Conservation (phyloP, 106 monocot species). For the Dioscorea zingiberensis region DNA sequence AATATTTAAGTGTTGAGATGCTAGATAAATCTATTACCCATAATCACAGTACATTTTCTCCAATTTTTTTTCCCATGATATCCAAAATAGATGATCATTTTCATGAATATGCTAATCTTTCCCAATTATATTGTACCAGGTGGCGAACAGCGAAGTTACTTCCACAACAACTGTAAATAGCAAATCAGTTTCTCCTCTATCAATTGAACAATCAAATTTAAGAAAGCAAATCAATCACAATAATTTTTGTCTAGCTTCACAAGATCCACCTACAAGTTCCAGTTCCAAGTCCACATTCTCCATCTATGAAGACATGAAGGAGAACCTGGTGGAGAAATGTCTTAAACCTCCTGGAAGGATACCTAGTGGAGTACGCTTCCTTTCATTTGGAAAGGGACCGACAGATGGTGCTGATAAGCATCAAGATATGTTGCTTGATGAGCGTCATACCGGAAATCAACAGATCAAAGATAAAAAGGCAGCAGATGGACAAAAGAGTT, state of each 20-base stretch:
- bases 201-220: conserved; percentile 14
- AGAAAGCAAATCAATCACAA: conserved; percentile 3
- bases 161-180: neutral
- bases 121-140: no score
- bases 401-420: conserved; percentile 7
- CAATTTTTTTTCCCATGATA: no score
- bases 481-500: neutral
- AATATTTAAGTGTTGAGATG: no score
- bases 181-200: conserved; percentile 10
- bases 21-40: no score
- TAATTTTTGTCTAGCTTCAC: neutral
- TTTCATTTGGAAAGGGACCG: conserved; percentile 52
- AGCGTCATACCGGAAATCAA: neutral
- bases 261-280: neutral
- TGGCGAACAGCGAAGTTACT: conserved; percentile 15
- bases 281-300: conserved; percentile 2
- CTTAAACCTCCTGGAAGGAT: conserved; percentile 15
- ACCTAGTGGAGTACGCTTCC: conserved; percentile 65
- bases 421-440: neutral
- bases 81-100: no score
- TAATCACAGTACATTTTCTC: no score
- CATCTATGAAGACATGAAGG: conserved; percentile 3
- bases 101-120: no score
- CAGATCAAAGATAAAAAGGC: conserved; percentile 15
- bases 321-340: conserved; percentile 4